These are phyloP conservation scores for Pharus latifolius DNA, from an alignment of 176 grass and related monocot genomes.

Conservation along the genomic window DNA sequence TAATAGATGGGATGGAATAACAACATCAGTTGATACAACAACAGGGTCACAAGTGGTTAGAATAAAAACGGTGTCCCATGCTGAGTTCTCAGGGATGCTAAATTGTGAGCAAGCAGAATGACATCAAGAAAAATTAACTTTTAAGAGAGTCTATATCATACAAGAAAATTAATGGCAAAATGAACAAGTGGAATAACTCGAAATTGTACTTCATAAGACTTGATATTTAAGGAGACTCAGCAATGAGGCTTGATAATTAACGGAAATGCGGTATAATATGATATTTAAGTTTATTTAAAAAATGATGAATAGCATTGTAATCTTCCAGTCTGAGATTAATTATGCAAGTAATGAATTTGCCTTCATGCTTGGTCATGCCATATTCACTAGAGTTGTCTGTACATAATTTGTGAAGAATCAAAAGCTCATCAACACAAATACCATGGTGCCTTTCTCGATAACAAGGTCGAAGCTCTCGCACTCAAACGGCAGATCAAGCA, in stretches of 20 bases:
- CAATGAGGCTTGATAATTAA: no score
- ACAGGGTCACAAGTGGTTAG: not conserved
- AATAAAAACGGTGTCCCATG: not conserved
- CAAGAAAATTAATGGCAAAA: no score
- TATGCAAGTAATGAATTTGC: not conserved
- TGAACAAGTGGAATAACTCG: no score
- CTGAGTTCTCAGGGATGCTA: not conserved
- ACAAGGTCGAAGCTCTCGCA: conserved; percentile 58
- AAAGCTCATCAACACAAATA: not conserved
- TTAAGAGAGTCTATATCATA: not conserved
- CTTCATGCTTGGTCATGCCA: not conserved
- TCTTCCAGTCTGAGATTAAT: no score
- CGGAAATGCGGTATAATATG: no score
- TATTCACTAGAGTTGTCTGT: not conserved
- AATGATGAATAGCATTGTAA: no score
- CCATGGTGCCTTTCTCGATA: conserved; percentile 83
- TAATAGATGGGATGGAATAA: not conserved
- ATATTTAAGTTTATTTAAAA: no score
- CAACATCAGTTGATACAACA: not conserved
- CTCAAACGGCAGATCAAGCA: conserved; percentile 78
- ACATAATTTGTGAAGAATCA: not conserved
- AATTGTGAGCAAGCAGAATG: not conserved
- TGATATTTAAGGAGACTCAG: no score
- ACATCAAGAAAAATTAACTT: not conserved
- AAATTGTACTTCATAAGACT: no score